Conservation (phyloP, 2,329 filamentous ascomycete species). For the Hypoxylon sp. region DNA sequence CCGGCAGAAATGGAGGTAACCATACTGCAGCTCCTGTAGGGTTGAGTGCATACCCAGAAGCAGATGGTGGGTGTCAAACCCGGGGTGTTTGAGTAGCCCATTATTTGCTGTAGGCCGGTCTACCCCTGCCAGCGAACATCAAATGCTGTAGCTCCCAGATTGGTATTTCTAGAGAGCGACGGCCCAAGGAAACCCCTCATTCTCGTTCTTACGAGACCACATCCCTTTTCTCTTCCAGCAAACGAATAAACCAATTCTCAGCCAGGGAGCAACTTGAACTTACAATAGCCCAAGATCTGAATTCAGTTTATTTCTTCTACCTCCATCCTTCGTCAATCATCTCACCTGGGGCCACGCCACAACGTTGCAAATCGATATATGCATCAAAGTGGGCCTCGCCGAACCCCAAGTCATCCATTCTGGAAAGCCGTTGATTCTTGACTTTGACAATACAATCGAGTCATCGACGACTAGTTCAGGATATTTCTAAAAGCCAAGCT, state of each 20-base stretch:
- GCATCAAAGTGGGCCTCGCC: conserved; percentile 25
- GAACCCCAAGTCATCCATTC: conserved; percentile 13
- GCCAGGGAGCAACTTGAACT: conserved; percentile 13
- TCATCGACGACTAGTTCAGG: conserved; percentile 2
- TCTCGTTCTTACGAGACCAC: conserved; percentile 5
- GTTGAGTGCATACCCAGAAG: conserved; percentile 24
- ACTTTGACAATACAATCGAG: no score
- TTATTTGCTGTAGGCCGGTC: conserved; percentile 6
- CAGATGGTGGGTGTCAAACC: conserved; percentile 25
- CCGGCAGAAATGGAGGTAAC: conserved; percentile 20
- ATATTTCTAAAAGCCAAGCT: no score
- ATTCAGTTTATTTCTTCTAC: conserved; percentile 3
- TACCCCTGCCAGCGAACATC: conserved; percentile 28
- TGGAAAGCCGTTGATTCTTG: no score
- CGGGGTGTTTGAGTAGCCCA: conserved; percentile 13
- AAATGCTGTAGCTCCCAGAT: conserved; percentile 23
- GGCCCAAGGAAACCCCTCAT: conserved; percentile 27
- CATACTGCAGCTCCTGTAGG: conserved; percentile 28
- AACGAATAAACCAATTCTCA: conserved; percentile 17
- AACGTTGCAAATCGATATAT: conserved; percentile 16
- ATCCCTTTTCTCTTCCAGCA: conserved; percentile 16
- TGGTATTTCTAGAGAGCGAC: conserved; percentile 28
- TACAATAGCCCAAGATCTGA: conserved; percentile 14
- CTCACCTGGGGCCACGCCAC: conserved; percentile 11
- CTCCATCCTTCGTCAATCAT: conserved; percentile 12